Percentiles rank a stretch among this genome's conserved stretches.
phyloP scores from a whole-genome alignment of 1,284 basidiomycete species.

The Apiotrichum domesticum region DNA sequence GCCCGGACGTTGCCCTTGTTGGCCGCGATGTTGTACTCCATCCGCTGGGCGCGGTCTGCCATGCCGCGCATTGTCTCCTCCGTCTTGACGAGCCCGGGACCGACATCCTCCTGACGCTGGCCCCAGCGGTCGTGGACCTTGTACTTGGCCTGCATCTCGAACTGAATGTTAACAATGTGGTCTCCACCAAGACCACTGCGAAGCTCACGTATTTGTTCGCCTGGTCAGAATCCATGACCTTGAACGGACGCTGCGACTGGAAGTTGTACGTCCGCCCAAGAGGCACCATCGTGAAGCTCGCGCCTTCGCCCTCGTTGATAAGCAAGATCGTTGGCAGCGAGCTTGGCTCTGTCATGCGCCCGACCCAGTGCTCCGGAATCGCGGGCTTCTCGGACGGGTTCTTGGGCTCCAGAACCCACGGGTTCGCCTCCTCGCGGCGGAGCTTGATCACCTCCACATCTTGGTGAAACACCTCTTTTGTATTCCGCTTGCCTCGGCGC shows the following conservation, averaged over 20 bases:
- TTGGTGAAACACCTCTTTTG: conserved; percentile 40
- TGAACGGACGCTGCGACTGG: conserved; percentile 41
- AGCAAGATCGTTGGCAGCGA: conserved; percentile 34
- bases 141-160: conserved; percentile 36
- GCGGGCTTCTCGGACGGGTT: conserved; percentile 16
- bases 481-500: conserved; percentile 21
- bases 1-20: conserved; percentile 14
- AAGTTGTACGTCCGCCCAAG: conserved; percentile 40
- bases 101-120: conserved; percentile 22
- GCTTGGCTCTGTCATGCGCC: conserved; percentile 31
- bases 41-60: conserved; percentile 25
- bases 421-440: conserved; percentile 38
- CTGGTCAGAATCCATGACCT: conserved; percentile 37
- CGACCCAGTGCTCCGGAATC: conserved; percentile 39
- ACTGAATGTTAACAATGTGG: conserved; percentile 16
- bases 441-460: conserved; percentile 39
- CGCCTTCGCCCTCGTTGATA: conserved; percentile 31
- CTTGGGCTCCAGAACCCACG: conserved; percentile 39
- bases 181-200: too few relatives aligned
- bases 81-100: conserved; percentile 15
- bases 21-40: conserved; percentile 26
- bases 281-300: conserved; percentile 36
- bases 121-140: conserved; percentile 41
- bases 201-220: conserved; percentile 38
- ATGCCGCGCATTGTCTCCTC: conserved; percentile 6